Evolutionary conservation across 768 basidiomycete genomes (phyloP), one percentile per base, ranked within the genome.

Genomic region (Podaxis rugospora): DNA sequence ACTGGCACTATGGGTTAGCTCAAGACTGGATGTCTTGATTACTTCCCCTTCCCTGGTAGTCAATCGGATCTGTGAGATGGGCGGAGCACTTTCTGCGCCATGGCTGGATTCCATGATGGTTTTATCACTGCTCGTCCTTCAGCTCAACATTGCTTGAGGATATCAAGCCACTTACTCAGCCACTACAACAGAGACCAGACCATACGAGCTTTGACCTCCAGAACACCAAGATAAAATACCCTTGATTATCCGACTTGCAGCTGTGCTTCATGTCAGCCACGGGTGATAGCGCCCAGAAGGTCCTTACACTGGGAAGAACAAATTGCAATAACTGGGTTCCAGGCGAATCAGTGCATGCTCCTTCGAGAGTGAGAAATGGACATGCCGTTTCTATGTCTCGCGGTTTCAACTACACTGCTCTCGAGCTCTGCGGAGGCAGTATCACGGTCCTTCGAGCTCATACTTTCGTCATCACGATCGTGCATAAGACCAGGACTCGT

Each of bases 281-380:
- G 27, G 42, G 27, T 25, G 27, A 21, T 37, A 16, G 50, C n/a
- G 16, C 25, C 7, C 18, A 40, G 5, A 21, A 27, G 49, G 1
- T 6, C 35, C 37, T 51, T 59, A 51, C 57, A 25, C 27, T 39
- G 36, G 50, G 57, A 36, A 5, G 47, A 21, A 59, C 57, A 59
- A 28, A 16, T 13, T 27, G 50, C 39, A 40, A 59, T 51, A 14
- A 21, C 57, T 59, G 25, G n/a, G 11, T 21, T 10, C 23, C 21
- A 36, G 51, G 4, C 11, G 16, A 21, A 13, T 59, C 49, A n/a
- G 36, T 6, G 18, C 9, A 23, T 42, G 49, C 6, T 36, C 37
- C 32, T 16, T 51, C 16, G 18, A 13, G 6, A 9, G 27, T 16
- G 25, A 11, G 10, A 18, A 32, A 23, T 21, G 25, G 13, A 42